Evolutionary conservation across 73 alveolate species (phyloP).

Genomic region (Paramecium caudatum): DNA sequence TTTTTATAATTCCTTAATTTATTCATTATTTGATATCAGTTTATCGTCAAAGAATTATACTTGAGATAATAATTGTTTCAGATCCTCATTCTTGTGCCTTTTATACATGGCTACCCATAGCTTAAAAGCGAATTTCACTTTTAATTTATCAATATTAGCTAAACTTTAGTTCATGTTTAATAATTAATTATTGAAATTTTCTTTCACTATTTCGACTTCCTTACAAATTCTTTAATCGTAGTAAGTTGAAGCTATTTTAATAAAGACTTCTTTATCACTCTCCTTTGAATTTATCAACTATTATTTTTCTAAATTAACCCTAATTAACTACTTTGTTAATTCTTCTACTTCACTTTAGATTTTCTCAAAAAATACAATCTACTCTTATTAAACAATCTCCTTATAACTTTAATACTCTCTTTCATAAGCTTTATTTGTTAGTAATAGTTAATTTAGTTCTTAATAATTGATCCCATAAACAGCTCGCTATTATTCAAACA

Average conservation of each 20-base stretch:
- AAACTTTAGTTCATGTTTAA: background rate
- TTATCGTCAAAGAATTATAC: constrained; percentile 17
- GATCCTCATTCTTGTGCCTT: background rate
- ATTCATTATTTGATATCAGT: background rate
- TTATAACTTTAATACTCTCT: constrained; percentile 66
- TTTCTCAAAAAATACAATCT: background rate
- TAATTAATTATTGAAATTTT: background rate
- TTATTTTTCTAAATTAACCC: background rate
- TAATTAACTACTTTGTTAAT: background rate
- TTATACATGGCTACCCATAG: background rate
- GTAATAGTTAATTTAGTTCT: constrained; percentile 69
- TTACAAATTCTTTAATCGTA: background rate
- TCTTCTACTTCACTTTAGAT: background rate
- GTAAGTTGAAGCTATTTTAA: background rate
- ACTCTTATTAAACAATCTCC: constrained; percentile 37
- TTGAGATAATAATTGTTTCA: background rate
- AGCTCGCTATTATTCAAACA: constrained; percentile 71
- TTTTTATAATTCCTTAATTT: background rate
- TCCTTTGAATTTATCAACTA: background rate
- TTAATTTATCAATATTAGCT: constrained; percentile 3
- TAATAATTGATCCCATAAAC: constrained; percentile 72
- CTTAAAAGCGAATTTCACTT: constrained; percentile 17
- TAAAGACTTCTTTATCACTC: background rate
- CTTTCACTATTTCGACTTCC: background rate
- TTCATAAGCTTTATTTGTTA: constrained; percentile 72